Evolutionary conservation across 306 rosid genomes (phyloP), one percentile per base, ranked within the genome.

Genomic region (Quillaja saponaria): DNA sequence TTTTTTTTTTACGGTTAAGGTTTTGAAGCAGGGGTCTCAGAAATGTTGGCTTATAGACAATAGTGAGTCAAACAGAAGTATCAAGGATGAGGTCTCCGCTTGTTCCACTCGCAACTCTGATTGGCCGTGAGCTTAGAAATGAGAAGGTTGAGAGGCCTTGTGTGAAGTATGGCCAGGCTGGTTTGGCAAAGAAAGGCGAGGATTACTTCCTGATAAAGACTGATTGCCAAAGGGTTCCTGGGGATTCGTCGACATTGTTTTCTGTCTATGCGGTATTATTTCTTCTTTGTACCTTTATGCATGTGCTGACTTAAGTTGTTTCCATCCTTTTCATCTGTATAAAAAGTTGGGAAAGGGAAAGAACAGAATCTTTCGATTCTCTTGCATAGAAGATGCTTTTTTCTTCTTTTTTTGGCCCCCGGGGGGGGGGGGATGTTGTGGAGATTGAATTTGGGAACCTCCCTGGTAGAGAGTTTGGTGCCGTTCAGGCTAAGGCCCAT

Each of bases 151-250:
- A 85, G 79, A 76, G 80, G 52, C 99, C 99, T 56, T 85, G 76
- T 41, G 82, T 94, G 41, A 94, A 90, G 82, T 81, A 79, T 66
- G 99, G 99, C 21, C 99, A 94, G 75, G 96, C 99, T 67, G 99
- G 91, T 65, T 81, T 94, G 94, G 97, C 97, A 15, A 94, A 83
- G 85, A 94, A 94, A 71, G 99, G 99, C 64, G 99, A 94, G 79
- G 97, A 94, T 76, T 94, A 83, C 78, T 94, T 83, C 82, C 73
- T 94, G 49, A 85, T 94, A 63, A 94, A 85, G 74, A 82, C 73
- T 0, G 97, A 94, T 58, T 89, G 86, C 83, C 82, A 76, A 40
- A 78, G 96, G 71, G 72, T 85, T 80, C 91, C 83, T 8, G 94
- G 86, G 20, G 81, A 89, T 76, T 75, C 81, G 0, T 81, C 94